A percentile compares a stretch with the other conserved stretches of the same genome.
Evolutionary conservation across 176 grass and related monocot genomes (phyloP).

Genomic region (Triticum urartu): DNA sequence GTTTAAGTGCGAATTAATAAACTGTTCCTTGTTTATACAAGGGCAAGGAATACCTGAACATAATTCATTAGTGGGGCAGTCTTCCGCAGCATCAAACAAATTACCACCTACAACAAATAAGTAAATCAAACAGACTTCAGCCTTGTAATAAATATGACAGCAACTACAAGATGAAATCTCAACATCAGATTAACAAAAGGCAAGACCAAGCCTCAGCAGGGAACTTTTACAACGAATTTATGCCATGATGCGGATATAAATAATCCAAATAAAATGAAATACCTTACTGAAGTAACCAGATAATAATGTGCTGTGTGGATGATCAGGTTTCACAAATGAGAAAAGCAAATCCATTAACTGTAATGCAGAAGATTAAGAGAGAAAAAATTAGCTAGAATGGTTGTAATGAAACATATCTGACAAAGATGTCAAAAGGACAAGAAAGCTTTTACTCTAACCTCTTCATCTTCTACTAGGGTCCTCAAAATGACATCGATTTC

Average conservation of each 20-base stretch:
- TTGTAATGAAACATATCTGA: constrained; percentile 5
- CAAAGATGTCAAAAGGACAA: neutral
- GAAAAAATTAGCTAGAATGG: constrained; percentile 25
- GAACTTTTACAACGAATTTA: neutral
- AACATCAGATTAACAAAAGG: neutral
- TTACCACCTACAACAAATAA: constrained; percentile 71
- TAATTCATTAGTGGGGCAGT: constrained; percentile 72
- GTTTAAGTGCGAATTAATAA: neutral
- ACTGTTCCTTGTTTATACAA: neutral
- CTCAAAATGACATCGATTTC: constrained; percentile 97
- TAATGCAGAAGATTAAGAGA: constrained; percentile 28
- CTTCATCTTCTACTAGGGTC: constrained; percentile 90
- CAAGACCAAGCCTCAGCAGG: neutral
- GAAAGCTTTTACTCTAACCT: constrained; percentile 46
- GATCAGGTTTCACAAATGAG: constrained; percentile 90
- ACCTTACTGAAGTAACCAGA: constrained; percentile 99
- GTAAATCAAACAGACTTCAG: constrained; percentile 35
- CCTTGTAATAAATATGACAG: neutral
- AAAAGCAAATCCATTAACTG: constrained; percentile 97
- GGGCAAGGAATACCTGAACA: constrained; percentile 67
- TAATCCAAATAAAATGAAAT: constrained; percentile 24
- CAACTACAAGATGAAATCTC: constrained; percentile 3
- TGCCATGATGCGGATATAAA: constrained; percentile 14
- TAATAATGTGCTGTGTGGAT: constrained; percentile 73
- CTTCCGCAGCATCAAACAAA: constrained; percentile 93